phyloP scores from a whole-genome alignment of 1,139 yeast genomes.

The Diutina sp. region DNA sequence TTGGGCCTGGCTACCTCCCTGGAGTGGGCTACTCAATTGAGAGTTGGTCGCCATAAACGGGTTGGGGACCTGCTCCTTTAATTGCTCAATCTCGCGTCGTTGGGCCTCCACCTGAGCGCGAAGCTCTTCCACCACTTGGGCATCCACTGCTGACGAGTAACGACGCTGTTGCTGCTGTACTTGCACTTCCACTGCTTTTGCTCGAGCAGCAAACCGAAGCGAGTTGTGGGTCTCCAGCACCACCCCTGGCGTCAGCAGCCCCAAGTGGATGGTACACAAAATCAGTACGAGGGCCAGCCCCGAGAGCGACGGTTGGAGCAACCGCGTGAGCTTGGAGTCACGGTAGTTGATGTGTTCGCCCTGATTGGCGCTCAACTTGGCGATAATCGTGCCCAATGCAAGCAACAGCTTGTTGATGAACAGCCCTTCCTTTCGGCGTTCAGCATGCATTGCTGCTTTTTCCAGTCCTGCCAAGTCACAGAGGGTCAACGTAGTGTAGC shows the following conservation, averaged over 20 bases:
- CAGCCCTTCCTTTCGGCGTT: constrained; percentile 84
- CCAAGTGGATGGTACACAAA: constrained; percentile 71
- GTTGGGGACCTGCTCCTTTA: background rate
- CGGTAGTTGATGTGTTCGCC: constrained; percentile 73
- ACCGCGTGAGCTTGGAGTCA: constrained; percentile 80
- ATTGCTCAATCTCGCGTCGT: constrained; percentile 20
- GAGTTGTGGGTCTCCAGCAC: constrained; percentile 78
- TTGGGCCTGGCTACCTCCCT: constrained; percentile 13
- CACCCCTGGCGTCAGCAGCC: constrained; percentile 14
- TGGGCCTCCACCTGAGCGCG: constrained; percentile 32
- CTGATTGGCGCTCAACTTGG: constrained; percentile 42
- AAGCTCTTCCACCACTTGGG: constrained; percentile 36
- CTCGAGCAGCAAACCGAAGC: constrained; percentile 83
- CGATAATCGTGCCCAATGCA: constrained; percentile 82
- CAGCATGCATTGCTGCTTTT: constrained; percentile 70
- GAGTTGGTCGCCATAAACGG: background rate
- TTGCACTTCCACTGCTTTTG: constrained; percentile 66
- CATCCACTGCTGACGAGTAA: constrained; percentile 17
- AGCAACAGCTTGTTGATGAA: constrained; percentile 81
- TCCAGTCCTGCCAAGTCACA: constrained; percentile 97
- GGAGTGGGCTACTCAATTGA: background rate
- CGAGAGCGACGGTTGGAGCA: constrained; percentile 82
- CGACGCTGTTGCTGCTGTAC: constrained; percentile 41
- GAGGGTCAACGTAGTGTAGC: constrained; percentile 57
- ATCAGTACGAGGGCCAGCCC: constrained; percentile 82